Evolutionary conservation across 1,284 basidiomycete species (phyloP).

Genomic region (Pseudomicrostroma phylloplanum): DNA sequence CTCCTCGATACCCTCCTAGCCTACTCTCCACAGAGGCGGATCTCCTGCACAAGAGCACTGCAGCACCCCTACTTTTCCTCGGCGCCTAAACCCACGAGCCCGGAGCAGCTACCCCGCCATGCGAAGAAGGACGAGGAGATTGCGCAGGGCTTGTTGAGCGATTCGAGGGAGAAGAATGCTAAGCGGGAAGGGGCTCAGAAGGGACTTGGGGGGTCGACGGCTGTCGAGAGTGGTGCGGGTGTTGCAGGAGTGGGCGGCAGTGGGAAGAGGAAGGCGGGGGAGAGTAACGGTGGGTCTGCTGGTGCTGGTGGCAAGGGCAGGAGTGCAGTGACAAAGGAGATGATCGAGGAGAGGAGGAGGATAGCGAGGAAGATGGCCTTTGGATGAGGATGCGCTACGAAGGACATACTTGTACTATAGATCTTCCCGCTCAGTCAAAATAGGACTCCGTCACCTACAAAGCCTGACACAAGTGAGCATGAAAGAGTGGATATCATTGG

Average conservation of each 20-base stretch:
- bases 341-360: slow-evolving; percentile 33
- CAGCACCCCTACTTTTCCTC: slow-evolving; percentile 42
- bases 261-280: slow-evolving; percentile 2
- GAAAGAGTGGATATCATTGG: too few species aligned
- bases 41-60: slow-evolving; percentile 17
- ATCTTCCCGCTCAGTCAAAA: too few species aligned
- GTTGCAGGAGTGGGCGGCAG: slow-evolving; percentile 11
- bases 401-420: too few species aligned
- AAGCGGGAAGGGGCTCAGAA: slow-evolving; percentile 5
- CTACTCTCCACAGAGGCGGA: neutral
- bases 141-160: slow-evolving; percentile 11
- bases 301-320: slow-evolving; percentile 2
- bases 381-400: neutral
- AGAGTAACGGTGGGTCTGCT: slow-evolving; percentile 2
- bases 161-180: slow-evolving; percentile 31
- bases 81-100: slow-evolving; percentile 34
- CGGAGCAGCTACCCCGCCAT: slow-evolving; percentile 35
- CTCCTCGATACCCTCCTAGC: neutral
- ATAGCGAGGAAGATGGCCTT: slow-evolving; percentile 40
- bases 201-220: too few species aligned
- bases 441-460: too few species aligned
- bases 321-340: slow-evolving; percentile 15
- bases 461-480: too few species aligned
- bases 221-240: slow-evolving; percentile 7
- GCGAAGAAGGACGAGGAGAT: slow-evolving; percentile 25